A percentile compares a stretch with the other conserved stretches of the same genome.
Evolutionary conservation across 1,284 basidiomycete genomes (phyloP).

Genomic region (Melampsora abietis-canadensis): DNA sequence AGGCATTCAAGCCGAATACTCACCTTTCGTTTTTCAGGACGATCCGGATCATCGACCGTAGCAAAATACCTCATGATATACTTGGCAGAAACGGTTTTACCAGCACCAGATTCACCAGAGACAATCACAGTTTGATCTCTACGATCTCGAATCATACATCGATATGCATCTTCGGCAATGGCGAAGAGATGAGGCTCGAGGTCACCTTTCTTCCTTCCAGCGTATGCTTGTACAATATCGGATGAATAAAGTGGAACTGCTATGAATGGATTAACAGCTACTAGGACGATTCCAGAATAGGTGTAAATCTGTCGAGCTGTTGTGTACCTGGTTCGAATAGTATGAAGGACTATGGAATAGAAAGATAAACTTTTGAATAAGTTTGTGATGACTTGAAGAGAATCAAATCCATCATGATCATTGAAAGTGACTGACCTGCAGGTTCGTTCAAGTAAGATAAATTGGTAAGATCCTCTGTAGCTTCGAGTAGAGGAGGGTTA

Average conservation of each 20-base stretch:
- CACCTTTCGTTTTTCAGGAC: conserved; percentile 58
- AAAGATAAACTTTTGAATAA: background rate
- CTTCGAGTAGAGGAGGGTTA: conserved; percentile 93
- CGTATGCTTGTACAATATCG: conserved; percentile 96
- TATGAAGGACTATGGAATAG: conserved; percentile 73
- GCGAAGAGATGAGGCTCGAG: conserved; percentile 97
- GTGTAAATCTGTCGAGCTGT: conserved; percentile 92
- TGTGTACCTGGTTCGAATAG: conserved; percentile 92
- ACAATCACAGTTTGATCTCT: conserved; percentile 99
- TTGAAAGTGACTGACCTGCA: conserved; percentile 63
- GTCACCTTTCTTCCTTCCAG: conserved; percentile 84
- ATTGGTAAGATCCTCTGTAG: conserved; percentile 94
- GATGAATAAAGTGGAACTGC: conserved; percentile 65
- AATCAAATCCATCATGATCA: conserved; percentile 3
- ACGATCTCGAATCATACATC: conserved; percentile 90
- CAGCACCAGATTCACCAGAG: conserved; percentile 97
- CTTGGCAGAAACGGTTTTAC: conserved; percentile 98
- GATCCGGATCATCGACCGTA: conserved; percentile 82
- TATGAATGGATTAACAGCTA: conserved; percentile 95
- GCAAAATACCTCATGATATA: conserved; percentile 99
- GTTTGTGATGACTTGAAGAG: conserved; percentile 12
- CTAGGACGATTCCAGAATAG: conserved; percentile 93
- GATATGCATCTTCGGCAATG: conserved; percentile 98
- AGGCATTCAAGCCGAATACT: conserved; percentile 59
- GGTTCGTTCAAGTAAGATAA: conserved; percentile 98